Conservation (phyloP, 2,329 filamentous ascomycete genomes). For the Fusarium pininemorale region DNA sequence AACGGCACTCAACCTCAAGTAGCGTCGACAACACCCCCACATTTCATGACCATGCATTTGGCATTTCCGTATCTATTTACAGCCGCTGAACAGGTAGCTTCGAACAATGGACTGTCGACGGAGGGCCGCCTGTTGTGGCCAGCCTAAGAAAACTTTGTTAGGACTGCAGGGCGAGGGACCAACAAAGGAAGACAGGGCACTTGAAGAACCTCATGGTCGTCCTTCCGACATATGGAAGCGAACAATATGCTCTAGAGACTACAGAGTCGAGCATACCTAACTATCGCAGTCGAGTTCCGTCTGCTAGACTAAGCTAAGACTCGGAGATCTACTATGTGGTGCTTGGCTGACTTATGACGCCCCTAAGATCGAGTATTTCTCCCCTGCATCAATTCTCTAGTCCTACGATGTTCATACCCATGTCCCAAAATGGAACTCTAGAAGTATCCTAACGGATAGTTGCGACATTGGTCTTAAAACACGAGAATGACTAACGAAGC, state of each 20-base stretch:
- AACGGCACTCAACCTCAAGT: slow-evolving; percentile 8
- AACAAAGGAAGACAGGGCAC: slow-evolving; percentile 14
- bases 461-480: slow-evolving; percentile 30
- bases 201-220: neutral
- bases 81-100: neutral
- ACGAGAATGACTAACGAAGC: slow-evolving; percentile 19
- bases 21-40: slow-evolving; percentile 3
- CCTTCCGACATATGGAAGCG: neutral
- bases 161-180: slow-evolving; percentile 9
- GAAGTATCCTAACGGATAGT: slow-evolving; percentile 23
- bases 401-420: slow-evolving; percentile 4
- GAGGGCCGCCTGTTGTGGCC: neutral
- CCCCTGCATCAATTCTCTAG: slow-evolving; percentile 12
- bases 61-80: neutral
- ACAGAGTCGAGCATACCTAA: neutral
- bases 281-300: neutral
- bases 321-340: neutral
- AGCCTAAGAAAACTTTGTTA: slow-evolving; percentile 2
- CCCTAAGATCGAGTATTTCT: slow-evolving; percentile 21
- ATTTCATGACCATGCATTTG: slow-evolving; percentile 2
- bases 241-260: neutral
- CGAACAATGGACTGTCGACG: neutral
- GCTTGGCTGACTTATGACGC: neutral
- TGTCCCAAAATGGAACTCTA: neutral
- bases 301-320: neutral